These are phyloP conservation scores for Manihot esculenta DNA, from an alignment of 441 rosid species.

Conservation along the genomic window DNA sequence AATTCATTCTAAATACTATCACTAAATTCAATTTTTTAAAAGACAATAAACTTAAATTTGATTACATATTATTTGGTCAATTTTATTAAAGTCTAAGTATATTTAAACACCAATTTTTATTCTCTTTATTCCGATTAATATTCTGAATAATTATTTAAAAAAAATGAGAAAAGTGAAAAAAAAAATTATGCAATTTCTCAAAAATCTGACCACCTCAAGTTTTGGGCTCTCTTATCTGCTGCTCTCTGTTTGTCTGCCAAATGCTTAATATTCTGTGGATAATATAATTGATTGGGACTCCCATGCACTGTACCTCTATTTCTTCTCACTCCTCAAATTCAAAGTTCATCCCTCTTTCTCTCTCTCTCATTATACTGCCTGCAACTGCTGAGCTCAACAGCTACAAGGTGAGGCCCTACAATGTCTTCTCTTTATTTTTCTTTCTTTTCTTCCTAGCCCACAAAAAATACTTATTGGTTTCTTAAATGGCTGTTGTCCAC, in stretches of 20 bases:
- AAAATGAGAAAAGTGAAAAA: not conserved
- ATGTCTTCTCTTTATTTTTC: not conserved
- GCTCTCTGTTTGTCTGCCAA: not conserved
- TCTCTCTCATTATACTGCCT: not conserved
- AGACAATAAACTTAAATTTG: too few relatives aligned
- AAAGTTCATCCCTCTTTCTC: too few relatives aligned
- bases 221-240: not conserved
- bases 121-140: not conserved
- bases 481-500: not conserved
- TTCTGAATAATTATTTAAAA: too few relatives aligned
- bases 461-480: not conserved
- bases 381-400: not conserved
- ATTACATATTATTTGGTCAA: too few relatives aligned
- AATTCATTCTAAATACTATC: too few relatives aligned
- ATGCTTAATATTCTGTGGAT: not conserved
- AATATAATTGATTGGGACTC: not conserved
- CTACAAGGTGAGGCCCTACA: not conserved
- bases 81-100: too few relatives aligned
- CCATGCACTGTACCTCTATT: not conserved
- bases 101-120: too few relatives aligned
- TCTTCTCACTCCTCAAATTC: not conserved
- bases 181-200: not conserved
- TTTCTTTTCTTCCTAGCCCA: not conserved
- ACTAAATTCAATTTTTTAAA: too few relatives aligned
- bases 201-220: conserved; percentile 4